Evolutionary conservation across 441 rosid genomes (phyloP), one percentile per base, ranked within the genome.

Genomic region (Bruguiera hainesii): DNA sequence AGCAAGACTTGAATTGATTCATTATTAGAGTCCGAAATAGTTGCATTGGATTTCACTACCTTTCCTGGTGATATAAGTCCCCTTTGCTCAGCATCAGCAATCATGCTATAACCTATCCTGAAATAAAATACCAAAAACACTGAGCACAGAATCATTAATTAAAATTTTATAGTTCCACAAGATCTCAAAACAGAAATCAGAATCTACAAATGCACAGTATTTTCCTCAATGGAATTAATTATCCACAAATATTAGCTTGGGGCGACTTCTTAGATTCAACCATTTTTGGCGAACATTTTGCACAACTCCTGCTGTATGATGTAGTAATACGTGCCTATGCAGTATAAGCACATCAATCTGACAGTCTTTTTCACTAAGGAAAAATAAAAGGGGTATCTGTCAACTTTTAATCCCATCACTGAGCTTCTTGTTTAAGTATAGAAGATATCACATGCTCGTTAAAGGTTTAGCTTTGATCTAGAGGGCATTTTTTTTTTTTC

Each of bases 91-190:
- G 99, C 99, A 84, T 94, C 99, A 76, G 77, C 20, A 57, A 94
- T 91, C 99, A 94, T 94, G 83, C 96, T 88, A 79, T 81, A 73
- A 58, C 99, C 99, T 80, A 94, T 94, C 88, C 98, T 94, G 96
- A 77, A 85, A 82, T 25, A 60, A 75, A 56, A 65, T 8, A 71
- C 23, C 55, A 35, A 25, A 79, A 64, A 56, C 18, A 21, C 55
- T 16, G n/a, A 61, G 35, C 35, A 65, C 29, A 37, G 64, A 7
- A 26, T 49, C 51, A 35, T 46, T 7, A 15, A 5, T 48, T 20
- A 0, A 28, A 20, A 60, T 53, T 23, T 67, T 30, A 23, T 25
- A 31, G 50, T 31, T 15, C 71, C 8, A 23, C 4, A 28, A 60
- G 39, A 37, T n/a, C 29, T 25, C 6, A 11, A 33, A 53, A 66